Base-by-base conservation (phyloP, 2,329 filamentous ascomycete genomes). In the Exserohilum turcica region DNA sequence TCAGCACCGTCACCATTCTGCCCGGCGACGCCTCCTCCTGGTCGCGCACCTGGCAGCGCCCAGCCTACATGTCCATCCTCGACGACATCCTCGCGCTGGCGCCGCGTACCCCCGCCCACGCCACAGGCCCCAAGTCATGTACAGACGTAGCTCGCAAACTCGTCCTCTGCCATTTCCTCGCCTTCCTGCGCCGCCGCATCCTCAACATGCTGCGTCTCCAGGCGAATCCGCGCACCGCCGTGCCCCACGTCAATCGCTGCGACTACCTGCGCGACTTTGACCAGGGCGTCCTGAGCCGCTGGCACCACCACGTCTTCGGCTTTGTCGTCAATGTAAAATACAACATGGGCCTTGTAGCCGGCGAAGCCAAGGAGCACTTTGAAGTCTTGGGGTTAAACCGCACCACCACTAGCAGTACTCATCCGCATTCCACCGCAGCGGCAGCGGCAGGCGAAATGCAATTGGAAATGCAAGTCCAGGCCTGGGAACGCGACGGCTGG, bases 121-220 rank as follows among this genome's bases (percentile, higher is more conserved):
- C 16, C 3, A 32, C 33, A 5, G 28, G 27, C 16, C 48, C 48
- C 6, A 31, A 43, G 4, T 15, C 29, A 3, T 52, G 35, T 29
- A 52, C 48, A 1, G n/a, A 52, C 6, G 24, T 46, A 13, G 36
- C 49, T 16, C 49, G 49, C 1, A 52, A 40, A 13, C 37, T 52
- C 7, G 43, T 21, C 7, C 31, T 52, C 9, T 52, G 43, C 12
- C 13, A 27, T 13, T 47, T 42, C 18, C 31, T 52, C 8, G 29
- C 29, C 6, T 47, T 36, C n/a, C 8, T 47, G 15, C 49, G 43
- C 16, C 42, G 29, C n/a, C 29, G 42, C 12, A 27, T 44, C 4
- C 42, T 44, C n/a, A 44, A 50, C 16, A 43, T 44, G 39, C 39
- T 50, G 9, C 33, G 32, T 1, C 12, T 50, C 2, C 48, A 43